Base-by-base conservation (phyloP, 2,329 filamentous ascomycete genomes). In the Fusarium begoniae region DNA sequence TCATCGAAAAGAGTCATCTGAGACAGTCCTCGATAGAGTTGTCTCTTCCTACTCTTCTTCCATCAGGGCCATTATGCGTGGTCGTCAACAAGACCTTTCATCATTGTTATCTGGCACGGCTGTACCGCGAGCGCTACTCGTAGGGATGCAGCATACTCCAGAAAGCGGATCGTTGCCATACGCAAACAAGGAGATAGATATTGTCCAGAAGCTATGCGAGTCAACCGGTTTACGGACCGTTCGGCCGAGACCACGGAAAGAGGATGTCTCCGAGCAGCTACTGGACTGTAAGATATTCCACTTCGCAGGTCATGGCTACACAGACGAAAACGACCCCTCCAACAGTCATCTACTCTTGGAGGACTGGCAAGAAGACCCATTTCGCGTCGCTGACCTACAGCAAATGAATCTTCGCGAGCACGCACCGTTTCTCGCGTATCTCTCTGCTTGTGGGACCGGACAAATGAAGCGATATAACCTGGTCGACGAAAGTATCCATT, bases 191-290 rank as follows among this genome's bases (percentile, higher is more conserved):
- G n/a, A 53, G 3, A 37, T 37, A 26, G 50, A 26, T 2, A 26
- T 37, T 3, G n/a, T 53, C 1, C 8, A 26, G 3, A 14, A 13
- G 0, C 9, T 26, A 0, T 37, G 50, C 6, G 6, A 20, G 4
- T 26, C 13, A 53, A 4, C 12, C 0, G n/a, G 32, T 0, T 0
- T 53, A 2, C 2, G 15, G 0, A 37, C n/a, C 0, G 12, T 9
- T 0, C n/a, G 2, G 7, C 17, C 32, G 0, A 22, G 8, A 0
- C 12, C 17, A 11, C 1, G 22, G 0, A 53, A 53, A 11, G 22
- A 37, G 8, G 17, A n/a, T 5, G 22, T 51, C 0, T 32, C 10
- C 1, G 2, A 20, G 22, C 4, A 2, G 2, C 8, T 51, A 3
- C 1, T 24, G 3, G 12, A 4, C 1, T 51, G 30, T 3, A 18